Percentiles rank a stretch among this genome's conserved stretches.
phyloP scores from a whole-genome alignment of 495 filamentous ascomycete genomes.

The Neurospora sp. region DNA sequence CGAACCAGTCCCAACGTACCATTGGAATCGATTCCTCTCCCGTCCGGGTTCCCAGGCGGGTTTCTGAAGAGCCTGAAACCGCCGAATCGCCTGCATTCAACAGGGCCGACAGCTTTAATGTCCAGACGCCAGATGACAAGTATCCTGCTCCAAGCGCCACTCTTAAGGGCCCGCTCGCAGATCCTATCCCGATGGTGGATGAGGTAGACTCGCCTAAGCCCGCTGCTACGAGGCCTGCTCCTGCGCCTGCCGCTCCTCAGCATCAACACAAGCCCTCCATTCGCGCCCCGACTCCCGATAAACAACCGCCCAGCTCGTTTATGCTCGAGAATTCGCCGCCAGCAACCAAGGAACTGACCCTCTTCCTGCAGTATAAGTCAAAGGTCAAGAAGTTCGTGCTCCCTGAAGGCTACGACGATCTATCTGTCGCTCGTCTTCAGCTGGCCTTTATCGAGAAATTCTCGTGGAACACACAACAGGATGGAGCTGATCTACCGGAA shows the following conservation, averaged over 20 bases:
- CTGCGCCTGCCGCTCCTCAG: not conserved
- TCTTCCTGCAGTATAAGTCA: constrained; percentile 96
- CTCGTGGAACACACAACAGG: constrained; percentile 92
- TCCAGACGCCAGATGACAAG: constrained; percentile 53
- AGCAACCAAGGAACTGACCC: constrained; percentile 76
- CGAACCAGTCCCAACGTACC: constrained; percentile 29
- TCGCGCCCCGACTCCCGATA: constrained; percentile 29
- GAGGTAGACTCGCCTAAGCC: constrained; percentile 18
- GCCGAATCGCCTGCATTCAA: constrained; percentile 25
- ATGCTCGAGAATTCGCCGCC: constrained; percentile 59
- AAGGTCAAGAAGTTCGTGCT: constrained; percentile 95
- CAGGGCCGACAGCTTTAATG: constrained; percentile 34
- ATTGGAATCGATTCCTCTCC: constrained; percentile 46
- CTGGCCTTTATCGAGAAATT: constrained; percentile 99
- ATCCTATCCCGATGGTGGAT: constrained; percentile 26
- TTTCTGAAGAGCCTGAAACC: constrained; percentile 54
- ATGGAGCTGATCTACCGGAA: constrained; percentile 86
- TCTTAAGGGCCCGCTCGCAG: constrained; percentile 38
- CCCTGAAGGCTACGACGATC: constrained; percentile 66
- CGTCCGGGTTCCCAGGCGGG: constrained; percentile 48
- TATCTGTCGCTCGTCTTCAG: constrained; percentile 80
- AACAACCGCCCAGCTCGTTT: constrained; percentile 23
- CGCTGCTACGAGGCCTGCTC: constrained; percentile 10
- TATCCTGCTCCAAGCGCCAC: constrained; percentile 40
- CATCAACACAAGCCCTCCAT: not conserved